A percentile compares a stretch with the other conserved stretches of the same genome.
Conservation (phyloP, 495 filamentous ascomycete genomes). For the Penicillium alfredii region DNA sequence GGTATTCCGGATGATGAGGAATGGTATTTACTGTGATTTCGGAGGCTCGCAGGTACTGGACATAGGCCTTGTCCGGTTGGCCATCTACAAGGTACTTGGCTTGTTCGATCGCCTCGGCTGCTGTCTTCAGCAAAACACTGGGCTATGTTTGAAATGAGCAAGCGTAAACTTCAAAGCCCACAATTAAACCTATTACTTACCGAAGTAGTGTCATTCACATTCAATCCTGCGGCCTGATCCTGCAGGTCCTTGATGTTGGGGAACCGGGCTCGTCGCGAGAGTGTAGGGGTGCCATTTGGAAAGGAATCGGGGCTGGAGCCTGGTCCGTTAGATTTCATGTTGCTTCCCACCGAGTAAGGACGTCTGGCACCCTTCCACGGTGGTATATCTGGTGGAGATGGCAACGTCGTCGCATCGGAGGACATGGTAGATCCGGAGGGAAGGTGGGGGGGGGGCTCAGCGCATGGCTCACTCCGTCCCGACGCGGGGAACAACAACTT, state of each 20-base stretch:
- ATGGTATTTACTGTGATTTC: conserved; percentile 71
- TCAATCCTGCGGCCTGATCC: conserved; percentile 37
- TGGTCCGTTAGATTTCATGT: conserved; percentile 27
- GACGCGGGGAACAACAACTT: too few relatives aligned
- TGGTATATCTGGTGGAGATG: conserved; percentile 33
- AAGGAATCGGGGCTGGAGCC: conserved; percentile 21
- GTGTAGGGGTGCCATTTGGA: conserved; percentile 19
- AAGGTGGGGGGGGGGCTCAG: conserved; percentile 17
- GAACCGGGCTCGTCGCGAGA: conserved; percentile 34
- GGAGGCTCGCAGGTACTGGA: conserved; percentile 74
- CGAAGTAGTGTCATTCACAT: conserved; percentile 37
- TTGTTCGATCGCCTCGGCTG: conserved; percentile 32
- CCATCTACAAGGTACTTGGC: conserved; percentile 37
- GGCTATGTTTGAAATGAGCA: conserved; percentile 28
- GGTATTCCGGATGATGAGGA: conserved; percentile 64
- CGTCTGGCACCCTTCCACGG: conserved; percentile 30
- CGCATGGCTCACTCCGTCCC: conserved; percentile 27
- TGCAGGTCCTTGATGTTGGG: conserved; percentile 73
- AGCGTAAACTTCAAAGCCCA: too few relatives aligned
- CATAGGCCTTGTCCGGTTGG: conserved; percentile 56
- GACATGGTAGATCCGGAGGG: conserved; percentile 33
- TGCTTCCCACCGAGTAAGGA: conserved; percentile 26
- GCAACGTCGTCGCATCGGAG: conserved; percentile 40
- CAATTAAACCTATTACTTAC: too few relatives aligned
- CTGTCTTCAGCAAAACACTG: conserved; percentile 27